phyloP scores from a whole-genome alignment of 208 protist genomes.

The Leishmania tropica region DNA sequence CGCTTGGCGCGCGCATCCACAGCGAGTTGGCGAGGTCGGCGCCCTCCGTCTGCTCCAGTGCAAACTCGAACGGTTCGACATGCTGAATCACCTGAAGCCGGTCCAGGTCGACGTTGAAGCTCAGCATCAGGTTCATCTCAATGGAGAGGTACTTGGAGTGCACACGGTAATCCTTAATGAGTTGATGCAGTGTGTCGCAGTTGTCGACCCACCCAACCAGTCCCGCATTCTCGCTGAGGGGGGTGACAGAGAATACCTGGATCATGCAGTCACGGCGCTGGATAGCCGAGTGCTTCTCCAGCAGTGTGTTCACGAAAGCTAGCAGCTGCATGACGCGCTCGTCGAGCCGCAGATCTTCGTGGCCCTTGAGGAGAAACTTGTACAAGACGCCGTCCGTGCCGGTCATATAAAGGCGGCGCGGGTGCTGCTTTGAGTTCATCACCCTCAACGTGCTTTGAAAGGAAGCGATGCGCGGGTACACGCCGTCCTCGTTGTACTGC shows the following conservation, averaged over 20 bases:
- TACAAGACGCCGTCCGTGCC: slow-evolving; percentile 97
- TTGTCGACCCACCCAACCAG: slow-evolving; percentile 99
- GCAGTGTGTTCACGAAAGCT: slow-evolving; percentile 98
- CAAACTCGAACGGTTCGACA: slow-evolving; percentile 98
- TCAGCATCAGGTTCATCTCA: slow-evolving; percentile 92
- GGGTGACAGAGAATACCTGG: slow-evolving; percentile 97
- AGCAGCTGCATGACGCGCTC: slow-evolving; percentile 99
- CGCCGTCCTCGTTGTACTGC: slow-evolving; percentile 89
- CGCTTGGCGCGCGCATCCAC: slow-evolving; percentile 97
- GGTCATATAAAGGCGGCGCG: slow-evolving; percentile 96
- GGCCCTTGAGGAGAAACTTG: slow-evolving; percentile 99
- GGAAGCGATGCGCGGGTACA: slow-evolving; percentile 79
- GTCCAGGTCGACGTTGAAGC: slow-evolving; percentile 93
- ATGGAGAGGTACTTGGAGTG: slow-evolving; percentile 88
- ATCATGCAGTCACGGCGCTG: slow-evolving; percentile 90
- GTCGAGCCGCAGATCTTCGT: slow-evolving; percentile 98
- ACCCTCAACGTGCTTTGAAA: slow-evolving; percentile 92
- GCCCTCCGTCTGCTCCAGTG: slow-evolving; percentile 96
- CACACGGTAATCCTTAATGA: slow-evolving; percentile 92
- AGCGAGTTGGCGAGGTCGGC: slow-evolving; percentile 96
- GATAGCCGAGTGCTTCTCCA: slow-evolving; percentile 94
- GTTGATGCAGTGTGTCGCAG: slow-evolving; percentile 93
- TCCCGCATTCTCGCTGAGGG: slow-evolving; percentile 98
- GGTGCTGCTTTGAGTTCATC: slow-evolving; percentile 99
- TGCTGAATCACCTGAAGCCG: slow-evolving; percentile 98